Evolutionary conservation across 2,329 filamentous ascomycete genomes (phyloP), one percentile per base, ranked within the genome.

Genomic region (Colletotrichum sojae): DNA sequence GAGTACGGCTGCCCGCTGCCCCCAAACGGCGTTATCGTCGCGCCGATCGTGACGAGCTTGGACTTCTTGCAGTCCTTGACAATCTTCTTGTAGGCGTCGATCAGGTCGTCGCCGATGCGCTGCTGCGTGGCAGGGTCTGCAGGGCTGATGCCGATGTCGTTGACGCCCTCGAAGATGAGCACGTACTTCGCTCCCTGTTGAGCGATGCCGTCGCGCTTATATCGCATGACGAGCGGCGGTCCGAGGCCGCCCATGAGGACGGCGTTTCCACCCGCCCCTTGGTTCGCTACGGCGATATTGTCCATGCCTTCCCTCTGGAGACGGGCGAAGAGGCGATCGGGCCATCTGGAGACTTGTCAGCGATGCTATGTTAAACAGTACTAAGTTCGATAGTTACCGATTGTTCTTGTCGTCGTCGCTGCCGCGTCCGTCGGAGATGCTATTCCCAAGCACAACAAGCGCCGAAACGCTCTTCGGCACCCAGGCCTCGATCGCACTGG

Each of bases 231-330:
- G 0, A 88, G 84, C 45, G 87, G 88, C 3, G 90, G 90, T 0
- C 91, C 90, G 0, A 91, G 82, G 0, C 90, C 88, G 59, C 90
- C 89, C 10, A 80, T 79, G 1, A 92, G 83, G 2, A 92, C 84
- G 0, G 89, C 81, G 77, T 92, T 92, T n/a, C 90, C 91, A 52
- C 90, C 90, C 1, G 90, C 90, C 1, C 90, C 90, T 77, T 92
- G 87, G 79, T 92, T 92, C 71, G 85, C 82, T 13, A 92, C 78
- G 13, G 85, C 84, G 58, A 92, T 83, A 69, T 85, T 79, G 22
- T 78, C 80, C 54, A 86, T 84, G 13, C 76, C 75, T 54, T 82
- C 75, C 72, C 83, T 74, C 74, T 88, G 83, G 81, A 90, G 78
- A 64, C 83, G 82, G 13, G 80, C 79, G 31, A 89, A 79, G 16